Base-by-base conservation (phyloP, 2,329 filamentous ascomycete genomes). In the Colletotrichum horii region DNA sequence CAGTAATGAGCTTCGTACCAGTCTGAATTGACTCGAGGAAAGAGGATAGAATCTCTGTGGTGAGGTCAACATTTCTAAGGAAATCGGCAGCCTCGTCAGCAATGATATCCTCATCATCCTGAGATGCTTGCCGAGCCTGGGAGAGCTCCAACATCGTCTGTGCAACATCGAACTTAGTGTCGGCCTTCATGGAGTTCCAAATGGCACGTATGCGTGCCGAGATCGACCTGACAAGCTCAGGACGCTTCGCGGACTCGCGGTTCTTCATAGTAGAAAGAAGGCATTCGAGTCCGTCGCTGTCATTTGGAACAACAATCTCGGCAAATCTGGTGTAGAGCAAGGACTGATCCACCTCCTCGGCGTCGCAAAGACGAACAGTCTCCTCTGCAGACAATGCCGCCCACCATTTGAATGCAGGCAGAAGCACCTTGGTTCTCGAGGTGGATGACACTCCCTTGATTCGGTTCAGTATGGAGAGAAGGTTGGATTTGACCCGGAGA, bases 21-120 rank as follows among this genome's bases (percentile, higher is more conserved):
- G 92, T 93, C 73, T 95, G 94, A 55, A 98, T 89, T 28, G 91
- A 92, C 77, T 94, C 91, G 9, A 98, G 85, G 83, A 98, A 95
- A 64, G 89, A 89, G 1, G 92, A 86, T 11, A 98, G 89, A 28
- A 95, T 92, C 34, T 93, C 88, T 0, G 94, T 95, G 3, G 94
- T 92, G 52, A 98, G 88, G n/a, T 92, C 88, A 9, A 97, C 90
- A 74, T 89, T 92, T 73, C 93, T 91, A 71, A 98, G 87, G 30
- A 96, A 89, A 71, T 96, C 94, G 11, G 92, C 89, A 4, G 94
- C 92, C 81, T 94, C 90, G 14, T 87, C 86, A n/a, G 90, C 83
- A 64, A 89, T 86, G 36, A 88, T 79, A 71, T 83, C 82, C 36
- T 82, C 81, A 9, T 83, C 82, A 8, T 80, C 77, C 9, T 80